These are phyloP conservation scores for Epichloe hybrida DNA, from an alignment of 2,329 filamentous ascomycete genomes.

Conservation along the genomic window DNA sequence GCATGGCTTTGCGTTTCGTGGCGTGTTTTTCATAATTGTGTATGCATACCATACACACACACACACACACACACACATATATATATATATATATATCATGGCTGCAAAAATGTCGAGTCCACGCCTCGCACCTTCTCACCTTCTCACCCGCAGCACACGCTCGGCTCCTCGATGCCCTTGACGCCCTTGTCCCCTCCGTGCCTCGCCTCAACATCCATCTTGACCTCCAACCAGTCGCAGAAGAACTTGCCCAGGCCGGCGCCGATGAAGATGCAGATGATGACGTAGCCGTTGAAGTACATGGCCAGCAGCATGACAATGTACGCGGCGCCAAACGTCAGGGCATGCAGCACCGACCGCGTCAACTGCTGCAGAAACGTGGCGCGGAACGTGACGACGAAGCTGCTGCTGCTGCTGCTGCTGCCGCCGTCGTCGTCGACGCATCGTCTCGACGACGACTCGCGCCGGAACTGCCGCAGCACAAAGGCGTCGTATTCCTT, in stretches of 20 bases:
- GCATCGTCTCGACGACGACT: slow-evolving; percentile 7
- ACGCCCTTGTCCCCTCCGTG: slow-evolving; percentile 11
- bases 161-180: slow-evolving; percentile 29
- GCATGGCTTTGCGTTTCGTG: too few relatives aligned
- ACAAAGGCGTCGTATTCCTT: slow-evolving; percentile 61
- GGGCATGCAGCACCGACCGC: slow-evolving; percentile 51
- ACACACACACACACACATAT: too few relatives aligned
- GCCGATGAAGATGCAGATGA: slow-evolving; percentile 59
- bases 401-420: background rate
- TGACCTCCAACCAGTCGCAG: slow-evolving; percentile 37
- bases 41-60: too few relatives aligned
- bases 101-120: background rate
- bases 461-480: slow-evolving; percentile 33
- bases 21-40: too few relatives aligned
- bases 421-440: slow-evolving; percentile 9
- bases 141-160: slow-evolving; percentile 29
- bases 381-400: slow-evolving; percentile 33
- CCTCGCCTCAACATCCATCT: slow-evolving; percentile 21
- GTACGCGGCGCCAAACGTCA: slow-evolving; percentile 63
- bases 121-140: background rate
- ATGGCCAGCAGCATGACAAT: slow-evolving; percentile 58
- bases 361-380: slow-evolving; percentile 50
- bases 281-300: slow-evolving; percentile 58
- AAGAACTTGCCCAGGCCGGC: slow-evolving; percentile 38
- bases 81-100: background rate